phyloP scores from a whole-genome alignment of 2,329 filamentous ascomycete species.

The Cercospora sesami region DNA sequence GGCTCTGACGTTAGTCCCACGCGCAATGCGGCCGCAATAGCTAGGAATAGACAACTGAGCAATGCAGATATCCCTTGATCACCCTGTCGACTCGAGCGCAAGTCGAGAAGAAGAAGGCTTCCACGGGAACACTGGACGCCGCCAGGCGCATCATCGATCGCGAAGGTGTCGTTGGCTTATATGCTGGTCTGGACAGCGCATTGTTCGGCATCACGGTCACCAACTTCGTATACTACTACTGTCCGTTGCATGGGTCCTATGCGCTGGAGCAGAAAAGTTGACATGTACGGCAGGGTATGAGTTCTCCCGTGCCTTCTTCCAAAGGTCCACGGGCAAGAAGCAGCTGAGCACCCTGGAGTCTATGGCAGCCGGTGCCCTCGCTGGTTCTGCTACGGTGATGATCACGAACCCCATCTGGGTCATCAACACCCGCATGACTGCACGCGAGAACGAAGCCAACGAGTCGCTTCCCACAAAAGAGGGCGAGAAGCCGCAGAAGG shows the following conservation, averaged over 20 bases:
- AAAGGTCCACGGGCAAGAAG: constrained; percentile 68
- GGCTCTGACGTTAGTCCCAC: constrained; percentile 73
- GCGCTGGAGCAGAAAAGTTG: neutral
- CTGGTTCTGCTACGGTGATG: constrained; percentile 89
- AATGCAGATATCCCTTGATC: constrained; percentile 81
- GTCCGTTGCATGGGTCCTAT: constrained; percentile 42
- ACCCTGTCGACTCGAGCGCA: constrained; percentile 96
- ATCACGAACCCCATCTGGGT: constrained; percentile 99
- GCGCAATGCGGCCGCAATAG: constrained; percentile 3
- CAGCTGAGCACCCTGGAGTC: constrained; percentile 89
- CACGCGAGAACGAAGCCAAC: constrained; percentile 65
- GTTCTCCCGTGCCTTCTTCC: constrained; percentile 88
- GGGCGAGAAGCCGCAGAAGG: constrained; percentile 45
- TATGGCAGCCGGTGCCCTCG: constrained; percentile 92
- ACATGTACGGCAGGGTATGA: constrained; percentile 68
- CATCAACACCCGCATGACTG: constrained; percentile 96
- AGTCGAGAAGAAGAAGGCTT: constrained; percentile 91
- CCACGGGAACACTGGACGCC: constrained; percentile 79
- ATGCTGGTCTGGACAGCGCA: constrained; percentile 88
- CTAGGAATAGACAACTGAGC: constrained; percentile 47
- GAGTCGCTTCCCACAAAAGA: constrained; percentile 40
- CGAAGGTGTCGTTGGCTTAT: constrained; percentile 85
- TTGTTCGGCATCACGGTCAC: constrained; percentile 97
- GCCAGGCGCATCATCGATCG: constrained; percentile 84
- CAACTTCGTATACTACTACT: constrained; percentile 99